phyloP scores from a whole-genome alignment of 495 filamentous ascomycete species.

The Podospora fimiseda region DNA sequence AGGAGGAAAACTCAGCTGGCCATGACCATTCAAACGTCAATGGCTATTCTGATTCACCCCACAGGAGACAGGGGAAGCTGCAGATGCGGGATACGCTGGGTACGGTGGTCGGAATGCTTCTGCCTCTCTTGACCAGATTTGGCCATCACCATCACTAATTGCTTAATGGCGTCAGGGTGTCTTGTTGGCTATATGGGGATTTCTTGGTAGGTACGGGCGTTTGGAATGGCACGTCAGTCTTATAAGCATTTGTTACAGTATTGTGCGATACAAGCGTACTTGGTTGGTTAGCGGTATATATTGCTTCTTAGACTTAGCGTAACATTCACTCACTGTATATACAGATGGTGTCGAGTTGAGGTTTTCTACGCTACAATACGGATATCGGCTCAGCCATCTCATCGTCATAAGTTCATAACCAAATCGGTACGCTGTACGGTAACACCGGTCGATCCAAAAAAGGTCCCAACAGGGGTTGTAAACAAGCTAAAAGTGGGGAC shows the following conservation, averaged over 20 bases:
- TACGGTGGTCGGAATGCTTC: slow-evolving; percentile 79
- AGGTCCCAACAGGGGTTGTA: neutral
- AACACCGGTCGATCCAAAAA: neutral
- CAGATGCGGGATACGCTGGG: slow-evolving; percentile 62
- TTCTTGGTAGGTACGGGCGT: slow-evolving; percentile 6
- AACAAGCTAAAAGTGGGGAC: neutral
- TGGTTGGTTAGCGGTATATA: too few relatives aligned
- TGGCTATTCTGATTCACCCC: slow-evolving; percentile 58
- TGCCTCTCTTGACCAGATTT: slow-evolving; percentile 83
- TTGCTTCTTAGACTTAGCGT: too few relatives aligned
- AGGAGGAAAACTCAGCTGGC: slow-evolving; percentile 56
- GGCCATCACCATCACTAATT: slow-evolving; percentile 75
- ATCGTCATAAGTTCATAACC: neutral
- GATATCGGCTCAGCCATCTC: neutral
- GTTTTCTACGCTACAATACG: too few relatives aligned
- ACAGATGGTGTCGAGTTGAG: too few relatives aligned
- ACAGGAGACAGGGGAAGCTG: slow-evolving; percentile 44
- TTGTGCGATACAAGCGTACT: too few relatives aligned
- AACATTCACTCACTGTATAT: too few relatives aligned
- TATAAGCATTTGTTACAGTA: too few relatives aligned
- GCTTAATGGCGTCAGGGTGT: neutral
- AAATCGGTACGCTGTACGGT: too few relatives aligned
- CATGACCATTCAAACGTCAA: slow-evolving; percentile 51
- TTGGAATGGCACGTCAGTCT: slow-evolving; percentile 10
- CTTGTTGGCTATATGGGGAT: neutral